phyloP scores from a whole-genome alignment of 768 basidiomycete genomes.

The Cyclocybe aegerita region DNA sequence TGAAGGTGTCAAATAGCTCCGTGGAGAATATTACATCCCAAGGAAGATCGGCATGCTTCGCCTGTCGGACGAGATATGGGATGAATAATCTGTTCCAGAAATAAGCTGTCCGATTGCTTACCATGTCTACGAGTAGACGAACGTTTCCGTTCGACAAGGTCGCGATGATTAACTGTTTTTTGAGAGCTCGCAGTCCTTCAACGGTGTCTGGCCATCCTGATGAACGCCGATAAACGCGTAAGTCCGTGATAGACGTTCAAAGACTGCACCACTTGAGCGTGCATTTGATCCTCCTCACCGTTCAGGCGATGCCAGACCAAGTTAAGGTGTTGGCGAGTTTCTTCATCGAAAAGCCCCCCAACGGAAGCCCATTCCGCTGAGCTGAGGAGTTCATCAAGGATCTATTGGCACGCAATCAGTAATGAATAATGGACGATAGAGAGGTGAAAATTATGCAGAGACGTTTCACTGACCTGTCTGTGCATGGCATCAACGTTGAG shows the following conservation, averaged over 20 bases:
- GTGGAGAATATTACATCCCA: conserved; percentile 66
- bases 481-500: conserved; percentile 56
- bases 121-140: conserved; percentile 61
- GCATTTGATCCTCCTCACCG: conserved; percentile 25
- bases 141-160: conserved; percentile 68
- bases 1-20: conserved; percentile 61
- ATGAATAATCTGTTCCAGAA: background rate
- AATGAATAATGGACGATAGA: background rate
- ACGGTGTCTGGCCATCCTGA: conserved; percentile 59
- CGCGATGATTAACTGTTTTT: conserved; percentile 48
- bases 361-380: conserved; percentile 50
- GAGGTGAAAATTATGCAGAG: too few species aligned
- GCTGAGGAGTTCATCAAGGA: conserved; percentile 55
- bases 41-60: conserved; percentile 58
- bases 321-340: conserved; percentile 43
- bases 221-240: background rate
- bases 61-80: conserved; percentile 34
- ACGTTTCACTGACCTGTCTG: conserved; percentile 37
- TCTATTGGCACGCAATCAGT: conserved; percentile 29
- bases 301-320: conserved; percentile 60
- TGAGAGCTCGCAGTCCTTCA: conserved; percentile 48
- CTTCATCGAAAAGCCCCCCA: conserved; percentile 41
- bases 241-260: too few species aligned
- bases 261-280: too few species aligned
- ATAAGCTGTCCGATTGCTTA: conserved; percentile 18